A percentile compares a stretch with the other conserved stretches of the same genome.
Conservation (phyloP, 805 yeast species). For the Metschnikowia cubensis region DNA sequence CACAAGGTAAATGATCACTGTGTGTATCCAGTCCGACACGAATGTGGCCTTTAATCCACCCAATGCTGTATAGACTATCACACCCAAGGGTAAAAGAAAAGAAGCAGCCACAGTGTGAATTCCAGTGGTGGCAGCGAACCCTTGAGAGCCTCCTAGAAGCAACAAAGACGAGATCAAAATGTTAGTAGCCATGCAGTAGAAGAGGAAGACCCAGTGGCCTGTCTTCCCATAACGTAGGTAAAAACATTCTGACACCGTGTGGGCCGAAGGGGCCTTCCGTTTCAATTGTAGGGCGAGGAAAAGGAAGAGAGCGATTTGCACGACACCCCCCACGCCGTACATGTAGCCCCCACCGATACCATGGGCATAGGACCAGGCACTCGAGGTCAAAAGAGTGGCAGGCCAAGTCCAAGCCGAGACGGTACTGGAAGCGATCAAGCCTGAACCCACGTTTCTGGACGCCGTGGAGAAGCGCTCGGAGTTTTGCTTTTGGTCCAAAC, state of each 20-base stretch:
- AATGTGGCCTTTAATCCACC: constrained; percentile 86
- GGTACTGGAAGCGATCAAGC: constrained; percentile 9
- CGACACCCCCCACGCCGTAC: constrained; percentile 12
- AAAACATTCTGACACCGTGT: constrained; percentile 19
- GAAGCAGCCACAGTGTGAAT: constrained; percentile 32
- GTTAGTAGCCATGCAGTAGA: constrained; percentile 13
- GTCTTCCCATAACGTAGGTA: constrained; percentile 12
- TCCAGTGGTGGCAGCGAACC: constrained; percentile 11
- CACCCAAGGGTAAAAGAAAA: constrained; percentile 52
- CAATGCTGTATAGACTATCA: constrained; percentile 65
- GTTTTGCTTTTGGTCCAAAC: constrained; percentile 8
- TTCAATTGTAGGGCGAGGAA: constrained; percentile 21
- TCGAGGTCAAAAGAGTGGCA: constrained; percentile 35
- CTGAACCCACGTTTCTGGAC: constrained; percentile 9
- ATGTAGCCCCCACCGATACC: constrained; percentile 7
- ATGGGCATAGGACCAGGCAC: constrained; percentile 9
- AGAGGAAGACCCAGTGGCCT: constrained; percentile 14
- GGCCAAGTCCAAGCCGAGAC: constrained; percentile 12
- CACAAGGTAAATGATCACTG: constrained; percentile 41
- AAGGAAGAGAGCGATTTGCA: constrained; percentile 18
- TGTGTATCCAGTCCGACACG: constrained; percentile 71
- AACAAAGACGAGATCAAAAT: constrained; percentile 13
- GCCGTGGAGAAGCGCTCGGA: constrained; percentile 12
- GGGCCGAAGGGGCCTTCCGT: constrained; percentile 17
- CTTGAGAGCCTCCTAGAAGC: constrained; percentile 10